Evolutionary conservation across 768 basidiomycete species (phyloP).

Genomic region (Collybiopsis confluens): DNA sequence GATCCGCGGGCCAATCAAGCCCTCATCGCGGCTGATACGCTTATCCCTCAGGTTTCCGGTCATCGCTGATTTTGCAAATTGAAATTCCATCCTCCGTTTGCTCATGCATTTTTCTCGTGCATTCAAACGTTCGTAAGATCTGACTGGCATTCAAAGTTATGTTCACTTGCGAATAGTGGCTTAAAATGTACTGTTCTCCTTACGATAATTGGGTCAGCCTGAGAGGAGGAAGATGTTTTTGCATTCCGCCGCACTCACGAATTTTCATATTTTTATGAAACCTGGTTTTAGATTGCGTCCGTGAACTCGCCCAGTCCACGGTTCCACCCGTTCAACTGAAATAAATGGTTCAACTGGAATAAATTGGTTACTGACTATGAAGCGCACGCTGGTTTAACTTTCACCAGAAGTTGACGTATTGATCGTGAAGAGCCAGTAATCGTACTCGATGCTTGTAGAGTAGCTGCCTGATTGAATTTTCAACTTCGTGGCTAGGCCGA

Average conservation of each 20-base stretch:
- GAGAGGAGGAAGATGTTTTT: background rate
- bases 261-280: background rate
- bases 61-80: too few relatives aligned
- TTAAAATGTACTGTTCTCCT: background rate
- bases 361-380: too few relatives aligned
- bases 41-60: background rate
- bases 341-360: too few relatives aligned
- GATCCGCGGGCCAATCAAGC: conserved; percentile 3
- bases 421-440: background rate
- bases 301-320: too few relatives aligned
- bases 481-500: background rate
- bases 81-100: background rate
- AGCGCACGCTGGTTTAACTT: conserved; percentile 1
- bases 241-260: background rate
- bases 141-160: background rate
- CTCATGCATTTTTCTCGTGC: background rate
- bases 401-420: conserved; percentile 1
- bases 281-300: too few relatives aligned
- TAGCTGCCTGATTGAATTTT: background rate
- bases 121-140: background rate
- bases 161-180: background rate
- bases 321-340: too few relatives aligned
- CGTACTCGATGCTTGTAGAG: background rate
- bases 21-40: background rate
- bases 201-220: background rate